These are phyloP conservation scores for Fragaria iinumae DNA, from an alignment of 306 rosid genomes.

Conservation along the genomic window DNA sequence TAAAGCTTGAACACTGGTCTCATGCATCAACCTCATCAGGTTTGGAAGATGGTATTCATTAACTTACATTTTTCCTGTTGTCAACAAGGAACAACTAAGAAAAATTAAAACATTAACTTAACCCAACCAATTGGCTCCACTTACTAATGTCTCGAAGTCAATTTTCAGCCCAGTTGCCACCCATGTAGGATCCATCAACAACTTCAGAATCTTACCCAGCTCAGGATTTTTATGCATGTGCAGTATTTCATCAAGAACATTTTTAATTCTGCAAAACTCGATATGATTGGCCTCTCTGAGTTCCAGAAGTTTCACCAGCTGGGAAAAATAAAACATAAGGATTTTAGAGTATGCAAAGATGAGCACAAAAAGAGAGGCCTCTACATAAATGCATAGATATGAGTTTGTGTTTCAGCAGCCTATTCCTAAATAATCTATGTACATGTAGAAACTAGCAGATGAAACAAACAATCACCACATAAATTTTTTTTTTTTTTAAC, in stretches of 20 bases:
- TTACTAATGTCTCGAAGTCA: constrained; percentile 73
- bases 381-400: neutral
- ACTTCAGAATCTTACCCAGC: constrained; percentile 67
- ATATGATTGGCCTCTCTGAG: constrained; percentile 90
- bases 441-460: neutral
- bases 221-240: constrained; percentile 60
- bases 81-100: neutral
- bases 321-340: constrained; percentile 34
- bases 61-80: neutral
- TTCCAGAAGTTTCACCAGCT: constrained; percentile 97
- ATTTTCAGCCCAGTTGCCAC: constrained; percentile 85
- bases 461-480: neutral
- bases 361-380: neutral
- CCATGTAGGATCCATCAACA: constrained; percentile 86
- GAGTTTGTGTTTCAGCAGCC: neutral
- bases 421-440: neutral
- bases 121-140: constrained; percentile 28
- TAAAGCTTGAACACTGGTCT: neutral
- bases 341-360: constrained; percentile 7
- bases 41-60: neutral
- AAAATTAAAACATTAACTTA: neutral
- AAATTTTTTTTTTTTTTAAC: neutral
- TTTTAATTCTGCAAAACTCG: constrained; percentile 90
- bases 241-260: constrained; percentile 79
- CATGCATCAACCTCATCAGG: neutral